Percentiles rank a stretch among this genome's conserved stretches.
Conservation (phyloP, 257 asterid species). For the Solanum chmielewskii region DNA sequence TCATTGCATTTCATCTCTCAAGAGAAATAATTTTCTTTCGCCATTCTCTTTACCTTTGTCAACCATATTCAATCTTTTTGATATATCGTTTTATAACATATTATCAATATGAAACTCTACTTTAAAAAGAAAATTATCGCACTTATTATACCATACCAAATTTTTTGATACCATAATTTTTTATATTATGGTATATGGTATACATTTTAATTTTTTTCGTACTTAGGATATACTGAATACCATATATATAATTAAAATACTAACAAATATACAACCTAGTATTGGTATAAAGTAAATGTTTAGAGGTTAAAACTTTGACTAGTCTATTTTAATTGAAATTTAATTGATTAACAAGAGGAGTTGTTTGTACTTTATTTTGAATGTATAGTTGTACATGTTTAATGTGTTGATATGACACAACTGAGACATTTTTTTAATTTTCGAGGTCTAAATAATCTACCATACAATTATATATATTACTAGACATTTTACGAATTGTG, state of each 20-base stretch:
- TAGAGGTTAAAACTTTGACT: background rate
- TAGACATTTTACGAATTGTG: background rate
- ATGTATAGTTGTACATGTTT: background rate
- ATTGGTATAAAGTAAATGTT: background rate
- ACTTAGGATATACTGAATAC: too few species aligned
- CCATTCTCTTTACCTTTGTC: too few species aligned
- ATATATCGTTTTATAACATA: too few species aligned
- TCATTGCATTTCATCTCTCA: too few species aligned
- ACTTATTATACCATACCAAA: background rate
- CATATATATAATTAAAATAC: background rate
- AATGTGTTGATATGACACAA: background rate
- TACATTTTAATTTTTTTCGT: too few species aligned
- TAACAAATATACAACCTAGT: background rate
- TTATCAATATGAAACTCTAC: too few species aligned
- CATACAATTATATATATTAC: too few species aligned
- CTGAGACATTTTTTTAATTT: too few species aligned
- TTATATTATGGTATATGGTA: background rate
- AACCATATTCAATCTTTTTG: too few species aligned
- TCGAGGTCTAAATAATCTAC: background rate
- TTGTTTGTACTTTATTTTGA: background rate
- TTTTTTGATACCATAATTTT: background rate
- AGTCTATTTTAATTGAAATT: too few species aligned
- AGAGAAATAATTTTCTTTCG: too few species aligned
- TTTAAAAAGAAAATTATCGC: too few species aligned
- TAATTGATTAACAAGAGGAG: background rate